Evolutionary conservation across 345 rosid genomes (phyloP), one percentile per base, ranked within the genome.

Genomic region (Jatropha curcas): DNA sequence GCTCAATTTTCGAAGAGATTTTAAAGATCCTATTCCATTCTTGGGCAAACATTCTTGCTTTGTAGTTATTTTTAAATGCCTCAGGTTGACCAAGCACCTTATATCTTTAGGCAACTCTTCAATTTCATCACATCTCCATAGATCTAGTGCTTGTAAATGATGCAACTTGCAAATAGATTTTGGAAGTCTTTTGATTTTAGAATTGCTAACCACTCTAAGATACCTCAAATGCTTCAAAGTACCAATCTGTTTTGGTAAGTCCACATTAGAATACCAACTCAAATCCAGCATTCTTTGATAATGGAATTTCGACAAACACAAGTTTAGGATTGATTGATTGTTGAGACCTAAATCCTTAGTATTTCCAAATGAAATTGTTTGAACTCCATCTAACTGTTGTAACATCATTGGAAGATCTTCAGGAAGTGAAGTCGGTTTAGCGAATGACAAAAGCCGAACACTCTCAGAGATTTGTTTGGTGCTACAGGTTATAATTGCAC

Each of bases 211-310:
- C 28, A 82, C 22, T 28, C 63, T 53, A 14, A 82, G 77, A 67
- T 61, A 79, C 41, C 86, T 82, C 75, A 82, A 28, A 55, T 74
- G 83, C 73, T 74, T 74, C 73, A 74, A 27, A 20, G 16, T 28
- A 5, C 83, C 75, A 41, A 81, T 68, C 3, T 62, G 34, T 24
- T 35, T 61, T 7, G 77, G 79, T 50, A 74, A 48, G 11, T 74
- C 72, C 11, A 83, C 37, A 24, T 19, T 17, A 10, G 75, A 77
- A 8, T 53, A 39, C n/a, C n/a, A n/a, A 6, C 10, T 8, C 19
- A 83, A 67, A 35, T 63, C 43, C 22, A 82, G 63, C 35, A 79
- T 70, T 14, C 78, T 34, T 31, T 79, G 59, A 13, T 52, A 51
- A 19, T 46, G 41, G 61, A 75, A 79, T 60, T 25, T 76, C 2